These are phyloP conservation scores for Carpinus fangiana DNA, from an alignment of 306 rosid species.

Conservation along the genomic window DNA sequence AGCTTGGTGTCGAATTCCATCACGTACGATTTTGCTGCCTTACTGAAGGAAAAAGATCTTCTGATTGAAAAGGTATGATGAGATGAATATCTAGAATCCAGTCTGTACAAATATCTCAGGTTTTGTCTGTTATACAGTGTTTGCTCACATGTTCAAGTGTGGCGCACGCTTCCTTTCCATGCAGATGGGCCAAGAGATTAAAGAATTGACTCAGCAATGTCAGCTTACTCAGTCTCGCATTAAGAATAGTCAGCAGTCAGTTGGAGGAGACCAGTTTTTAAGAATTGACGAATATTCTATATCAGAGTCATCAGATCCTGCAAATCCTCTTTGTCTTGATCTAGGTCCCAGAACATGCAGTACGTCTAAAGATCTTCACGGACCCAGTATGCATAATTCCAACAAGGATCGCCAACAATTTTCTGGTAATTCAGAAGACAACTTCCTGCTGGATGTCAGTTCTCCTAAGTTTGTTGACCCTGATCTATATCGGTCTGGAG, in stretches of 20 bases:
- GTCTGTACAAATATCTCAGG: background rate
- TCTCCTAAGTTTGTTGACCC: conserved; percentile 48
- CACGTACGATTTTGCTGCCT: conserved; percentile 30
- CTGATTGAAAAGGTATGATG: conserved; percentile 69
- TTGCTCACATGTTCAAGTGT: background rate
- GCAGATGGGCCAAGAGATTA: conserved; percentile 79
- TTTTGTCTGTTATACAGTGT: background rate
- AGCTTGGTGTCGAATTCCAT: conserved; percentile 43
- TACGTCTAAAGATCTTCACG: conserved; percentile 25
- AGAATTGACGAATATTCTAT: conserved; percentile 32
- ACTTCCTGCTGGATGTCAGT: conserved; percentile 49
- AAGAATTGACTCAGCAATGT: conserved; percentile 71
- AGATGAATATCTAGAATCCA: background rate
- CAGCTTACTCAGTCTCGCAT: conserved; percentile 66
- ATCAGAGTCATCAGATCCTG: conserved; percentile 32
- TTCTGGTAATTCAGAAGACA: conserved; percentile 45
- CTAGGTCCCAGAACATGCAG: conserved; percentile 3
- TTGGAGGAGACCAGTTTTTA: conserved; percentile 36
- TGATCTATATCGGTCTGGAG: conserved; percentile 60
- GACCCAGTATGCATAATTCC: conserved; percentile 23
- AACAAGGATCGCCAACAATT: conserved; percentile 34
- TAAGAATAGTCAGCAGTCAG: conserved; percentile 50
- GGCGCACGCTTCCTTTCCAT: background rate
- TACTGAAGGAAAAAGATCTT: conserved; percentile 79
- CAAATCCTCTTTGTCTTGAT: conserved; percentile 21